A percentile compares a stretch with the other conserved stretches of the same genome.
phyloP scores from a whole-genome alignment of 2,329 filamentous ascomycete species.

The Chaetomiaceae sp. region DNA sequence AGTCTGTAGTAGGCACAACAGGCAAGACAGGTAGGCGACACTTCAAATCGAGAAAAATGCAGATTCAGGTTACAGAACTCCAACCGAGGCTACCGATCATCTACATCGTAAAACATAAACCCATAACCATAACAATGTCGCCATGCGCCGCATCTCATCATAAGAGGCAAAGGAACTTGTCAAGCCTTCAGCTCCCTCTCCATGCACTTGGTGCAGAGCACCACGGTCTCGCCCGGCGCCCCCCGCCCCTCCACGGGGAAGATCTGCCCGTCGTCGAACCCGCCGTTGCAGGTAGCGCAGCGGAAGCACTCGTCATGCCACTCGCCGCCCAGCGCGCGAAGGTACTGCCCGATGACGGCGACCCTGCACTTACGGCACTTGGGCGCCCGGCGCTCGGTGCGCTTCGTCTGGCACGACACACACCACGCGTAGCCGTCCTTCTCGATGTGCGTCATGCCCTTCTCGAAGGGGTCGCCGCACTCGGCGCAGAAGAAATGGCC shows the following conservation, averaged over 20 bases:
- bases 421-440: conserved; percentile 99
- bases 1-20: no score
- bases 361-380: conserved; percentile 82
- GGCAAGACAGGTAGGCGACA: no score
- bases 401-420: conserved; percentile 82
- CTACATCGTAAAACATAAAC: neutral
- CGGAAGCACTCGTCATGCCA: conserved; percentile 94
- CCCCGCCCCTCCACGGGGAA: conserved; percentile 50
- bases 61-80: no score
- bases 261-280: conserved; percentile 60
- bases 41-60: no score
- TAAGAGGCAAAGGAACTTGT: conserved; percentile 6
- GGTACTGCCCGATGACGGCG: conserved; percentile 82
- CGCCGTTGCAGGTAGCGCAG: conserved; percentile 58
- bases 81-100: neutral
- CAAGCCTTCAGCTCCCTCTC: conserved; percentile 53
- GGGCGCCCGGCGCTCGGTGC: conserved; percentile 79
- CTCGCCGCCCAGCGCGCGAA: conserved; percentile 81
- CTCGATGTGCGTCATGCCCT: conserved; percentile 68
- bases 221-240: conserved; percentile 39
- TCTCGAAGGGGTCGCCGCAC: conserved; percentile 89
- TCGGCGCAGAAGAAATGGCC: conserved; percentile 99
- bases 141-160: neutral
- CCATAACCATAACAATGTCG: no score
- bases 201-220: conserved; percentile 57